A percentile compares a stretch with the other conserved stretches of the same genome.
Conservation (phyloP, 202 grass and related monocot genomes). For the Schoenoplectus triqueter region DNA sequence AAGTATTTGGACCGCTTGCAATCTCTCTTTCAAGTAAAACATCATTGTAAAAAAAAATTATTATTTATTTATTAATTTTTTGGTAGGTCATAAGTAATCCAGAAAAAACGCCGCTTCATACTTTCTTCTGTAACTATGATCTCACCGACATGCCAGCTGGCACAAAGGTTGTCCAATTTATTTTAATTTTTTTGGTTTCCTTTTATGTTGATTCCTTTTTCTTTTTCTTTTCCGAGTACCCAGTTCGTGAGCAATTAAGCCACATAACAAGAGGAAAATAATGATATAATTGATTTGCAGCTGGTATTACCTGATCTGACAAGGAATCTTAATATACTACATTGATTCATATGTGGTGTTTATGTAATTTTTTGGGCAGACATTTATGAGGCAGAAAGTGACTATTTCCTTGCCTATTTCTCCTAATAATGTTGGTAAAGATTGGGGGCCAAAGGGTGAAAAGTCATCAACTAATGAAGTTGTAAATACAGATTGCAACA, state of each 20-base stretch:
- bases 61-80: constrained; percentile 51
- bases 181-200: neutral
- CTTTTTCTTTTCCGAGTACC: neutral
- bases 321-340: neutral
- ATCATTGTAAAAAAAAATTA: constrained; percentile 18
- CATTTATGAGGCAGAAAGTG: constrained; percentile 92
- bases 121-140: constrained; percentile 99
- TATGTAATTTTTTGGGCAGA: constrained; percentile 71
- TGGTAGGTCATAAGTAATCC: constrained; percentile 93
- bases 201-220: neutral
- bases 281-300: neutral
- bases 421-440: constrained; percentile 55
- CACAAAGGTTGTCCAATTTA: constrained; percentile 73
- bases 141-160: constrained; percentile 96
- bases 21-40: constrained; percentile 30
- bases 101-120: constrained; percentile 93
- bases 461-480: constrained; percentile 47
- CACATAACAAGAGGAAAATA: too few species aligned
- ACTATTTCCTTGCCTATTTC: constrained; percentile 63
- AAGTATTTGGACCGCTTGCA: constrained; percentile 8
- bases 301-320: neutral
- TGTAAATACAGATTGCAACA: constrained; percentile 60
- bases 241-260: too few species aligned
- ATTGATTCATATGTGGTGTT: constrained; percentile 10
- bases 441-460: constrained; percentile 45